These are phyloP conservation scores for Alternaria longipes DNA, from an alignment of 2,329 filamentous ascomycete species.

Conservation along the genomic window DNA sequence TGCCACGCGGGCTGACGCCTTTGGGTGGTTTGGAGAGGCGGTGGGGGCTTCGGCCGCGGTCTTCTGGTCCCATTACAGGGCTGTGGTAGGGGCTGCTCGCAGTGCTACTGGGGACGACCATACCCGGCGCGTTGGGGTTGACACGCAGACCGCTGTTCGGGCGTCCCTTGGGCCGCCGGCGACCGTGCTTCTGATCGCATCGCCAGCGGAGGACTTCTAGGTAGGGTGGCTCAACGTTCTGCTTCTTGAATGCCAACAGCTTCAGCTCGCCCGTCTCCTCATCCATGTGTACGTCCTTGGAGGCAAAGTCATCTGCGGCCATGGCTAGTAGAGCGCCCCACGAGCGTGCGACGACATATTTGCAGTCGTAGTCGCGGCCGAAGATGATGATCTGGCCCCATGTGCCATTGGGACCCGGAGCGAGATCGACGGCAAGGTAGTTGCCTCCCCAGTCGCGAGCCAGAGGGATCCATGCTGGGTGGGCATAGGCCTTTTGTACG, in stretches of 20 bases:
- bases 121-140: conserved; percentile 60
- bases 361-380: conserved; percentile 97
- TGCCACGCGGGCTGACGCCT: conserved; percentile 69
- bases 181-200: conserved; percentile 91
- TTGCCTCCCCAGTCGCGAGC: conserved; percentile 99
- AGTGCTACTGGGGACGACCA: conserved; percentile 57
- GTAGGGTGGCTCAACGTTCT: conserved; percentile 90
- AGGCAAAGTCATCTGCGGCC: conserved; percentile 90
- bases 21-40: conserved; percentile 68
- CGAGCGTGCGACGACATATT: conserved; percentile 93
- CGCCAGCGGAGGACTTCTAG: conserved; percentile 96
- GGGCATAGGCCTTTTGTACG: conserved; percentile 91
- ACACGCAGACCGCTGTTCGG: conserved; percentile 59
- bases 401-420: conserved; percentile 85
- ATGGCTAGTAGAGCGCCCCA: conserved; percentile 88
- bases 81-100: conserved; percentile 69
- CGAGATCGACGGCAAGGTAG: conserved; percentile 91
- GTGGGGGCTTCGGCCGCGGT: conserved; percentile 76
- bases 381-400: conserved; percentile 98
- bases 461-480: conserved; percentile 94
- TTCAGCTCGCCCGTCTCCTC: conserved; percentile 93
- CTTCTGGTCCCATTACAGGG: conserved; percentile 65
- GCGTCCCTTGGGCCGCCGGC: conserved; percentile 62
- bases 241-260: conserved; percentile 81
- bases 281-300: conserved; percentile 89